Conservation (phyloP, 1,284 basidiomycete genomes). For the Pseudozyma pruni region DNA sequence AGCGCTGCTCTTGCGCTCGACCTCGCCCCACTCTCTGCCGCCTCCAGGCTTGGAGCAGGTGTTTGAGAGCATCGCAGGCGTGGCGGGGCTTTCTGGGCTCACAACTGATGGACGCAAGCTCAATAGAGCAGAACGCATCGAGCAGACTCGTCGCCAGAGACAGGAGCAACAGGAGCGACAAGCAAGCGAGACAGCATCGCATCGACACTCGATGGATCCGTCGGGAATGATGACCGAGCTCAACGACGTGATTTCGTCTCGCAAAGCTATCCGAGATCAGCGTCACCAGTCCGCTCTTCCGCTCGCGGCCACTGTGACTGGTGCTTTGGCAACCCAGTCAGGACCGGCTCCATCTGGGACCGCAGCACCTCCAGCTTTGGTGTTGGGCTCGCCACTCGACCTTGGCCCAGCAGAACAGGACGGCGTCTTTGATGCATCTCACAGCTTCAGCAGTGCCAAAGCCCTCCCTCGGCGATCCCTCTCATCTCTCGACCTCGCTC, state of each 20-base stretch:
- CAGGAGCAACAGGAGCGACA: slow-evolving; percentile 23
- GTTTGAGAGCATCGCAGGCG: slow-evolving; percentile 59
- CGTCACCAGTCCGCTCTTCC: slow-evolving; percentile 19
- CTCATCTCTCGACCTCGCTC: slow-evolving; percentile 37
- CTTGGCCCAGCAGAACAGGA: slow-evolving; percentile 25
- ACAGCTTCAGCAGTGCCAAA: slow-evolving; percentile 12
- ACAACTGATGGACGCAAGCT: slow-evolving; percentile 18
- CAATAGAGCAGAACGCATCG: slow-evolving; percentile 58
- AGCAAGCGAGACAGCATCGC: slow-evolving; percentile 9
- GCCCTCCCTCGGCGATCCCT: slow-evolving; percentile 23
- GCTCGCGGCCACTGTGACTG: not conserved
- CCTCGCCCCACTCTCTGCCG: slow-evolving; percentile 54
- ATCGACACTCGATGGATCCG: slow-evolving; percentile 31
- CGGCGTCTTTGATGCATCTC: slow-evolving; percentile 32
- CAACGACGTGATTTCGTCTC: slow-evolving; percentile 49
- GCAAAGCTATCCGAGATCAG: slow-evolving; percentile 29
- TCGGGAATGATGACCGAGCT: slow-evolving; percentile 51
- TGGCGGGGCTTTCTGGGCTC: slow-evolving; percentile 18
- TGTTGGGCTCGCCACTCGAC: slow-evolving; percentile 40
- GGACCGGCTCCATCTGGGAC: not conserved
- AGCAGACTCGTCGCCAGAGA: slow-evolving; percentile 30
- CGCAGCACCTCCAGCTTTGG: slow-evolving; percentile 9
- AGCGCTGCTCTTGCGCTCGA: slow-evolving; percentile 39
- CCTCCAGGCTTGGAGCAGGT: slow-evolving; percentile 60
- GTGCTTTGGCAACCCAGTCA: not conserved